These are phyloP conservation scores for Rhodamnia rubescens DNA, from an alignment of 345 rosid genomes.

Conservation along the genomic window DNA sequence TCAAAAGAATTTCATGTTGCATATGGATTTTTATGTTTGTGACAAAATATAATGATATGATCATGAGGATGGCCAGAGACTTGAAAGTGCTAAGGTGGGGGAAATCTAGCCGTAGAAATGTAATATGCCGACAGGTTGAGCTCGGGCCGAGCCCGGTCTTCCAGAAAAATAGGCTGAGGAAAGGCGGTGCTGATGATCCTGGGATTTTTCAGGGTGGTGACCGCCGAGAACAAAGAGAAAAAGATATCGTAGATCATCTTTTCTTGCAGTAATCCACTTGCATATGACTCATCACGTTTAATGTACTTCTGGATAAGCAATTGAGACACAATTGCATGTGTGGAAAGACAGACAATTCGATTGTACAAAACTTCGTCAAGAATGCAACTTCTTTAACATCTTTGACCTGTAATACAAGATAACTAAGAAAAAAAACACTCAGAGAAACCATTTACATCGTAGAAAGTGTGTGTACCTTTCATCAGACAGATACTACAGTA, in stretches of 20 bases:
- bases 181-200: constrained; percentile 8
- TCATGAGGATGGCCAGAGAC: constrained; percentile 35
- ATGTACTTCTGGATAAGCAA: neutral
- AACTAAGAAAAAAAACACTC: neutral
- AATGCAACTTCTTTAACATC: neutral
- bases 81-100: constrained; percentile 77
- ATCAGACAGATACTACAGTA: constrained; percentile 80
- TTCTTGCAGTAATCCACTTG: neutral
- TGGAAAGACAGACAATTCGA: neutral
- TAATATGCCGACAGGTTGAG: constrained; percentile 52
- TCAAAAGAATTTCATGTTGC: no score
- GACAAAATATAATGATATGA: no score
- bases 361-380: neutral
- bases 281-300: neutral
- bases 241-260: neutral
- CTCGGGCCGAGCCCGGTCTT: constrained; percentile 49
- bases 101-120: constrained; percentile 51
- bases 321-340: neutral
- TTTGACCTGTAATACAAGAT: neutral
- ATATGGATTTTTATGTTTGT: no score
- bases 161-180: constrained; percentile 32
- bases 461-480: constrained; percentile 35
- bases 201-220: no score
- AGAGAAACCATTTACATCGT: neutral
- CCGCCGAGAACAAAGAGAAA: neutral